Evolutionary conservation across 441 rosid species (phyloP), one percentile per base, ranked within the genome.

Genomic region (Pelargonium cotyledonis): DNA sequence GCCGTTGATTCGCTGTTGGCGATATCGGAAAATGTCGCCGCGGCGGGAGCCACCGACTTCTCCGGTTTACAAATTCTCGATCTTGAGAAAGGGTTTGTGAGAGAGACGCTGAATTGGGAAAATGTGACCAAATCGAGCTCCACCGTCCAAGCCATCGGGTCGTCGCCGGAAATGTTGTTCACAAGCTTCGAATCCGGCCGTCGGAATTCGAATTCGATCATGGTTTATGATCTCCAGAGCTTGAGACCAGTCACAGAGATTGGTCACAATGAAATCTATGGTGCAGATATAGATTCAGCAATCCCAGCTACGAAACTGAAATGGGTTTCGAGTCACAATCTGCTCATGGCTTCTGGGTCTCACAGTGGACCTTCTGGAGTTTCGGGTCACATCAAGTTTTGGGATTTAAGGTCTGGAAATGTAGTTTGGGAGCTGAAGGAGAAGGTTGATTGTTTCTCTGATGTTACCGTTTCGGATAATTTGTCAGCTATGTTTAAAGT

Each of bases 21-120:
- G 44, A 76, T 91, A 0, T 82, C 93, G 1, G 87, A 88, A 1
- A 79, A 65, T 41, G 23, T 81, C 6, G 88, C 82, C 0, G 97
- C 96, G 0, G 97, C 89, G 0, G 97, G 97, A 5, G 98, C 98
- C 5, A 89, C 92, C 8, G 98, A 91, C 70, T 87, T 87, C 65
- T 82, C 97, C 5, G 98, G 98, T 4, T 67, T 91, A 68, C 96
- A 91, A 62, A 80, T 94, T 57, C 77, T 94, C n/a, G 95, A 89
- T 72, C 86, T 94, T 3, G 75, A 84, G 31, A 80, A 79, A 16
- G 97, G 98, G 19, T 57, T 49, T 16, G 86, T 91, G 7, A 84
- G 72, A 35, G 82, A 84, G 11, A 81, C 81, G 46, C 26, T 94
- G 67, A 74, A 77, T 65, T 89, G 98, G 96, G 95, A 91, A 62